A percentile compares a stretch with the other conserved stretches of the same genome.
Evolutionary conservation across 352 stramenopile genomes (phyloP).

Genomic region (Peronospora destructor): DNA sequence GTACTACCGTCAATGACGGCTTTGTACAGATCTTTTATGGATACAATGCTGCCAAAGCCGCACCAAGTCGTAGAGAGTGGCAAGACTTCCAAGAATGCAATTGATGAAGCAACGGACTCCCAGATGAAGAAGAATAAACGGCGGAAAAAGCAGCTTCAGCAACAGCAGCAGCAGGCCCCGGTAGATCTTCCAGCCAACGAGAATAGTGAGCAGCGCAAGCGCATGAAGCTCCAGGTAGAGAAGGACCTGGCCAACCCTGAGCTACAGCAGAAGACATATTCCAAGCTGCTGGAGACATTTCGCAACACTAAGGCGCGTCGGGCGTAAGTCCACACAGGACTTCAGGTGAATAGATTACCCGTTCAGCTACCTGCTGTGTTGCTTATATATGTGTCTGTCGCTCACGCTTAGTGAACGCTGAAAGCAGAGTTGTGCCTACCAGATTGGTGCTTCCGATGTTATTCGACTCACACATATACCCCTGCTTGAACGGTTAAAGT

Average conservation of each 20-base stretch:
- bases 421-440: neutral
- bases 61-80: constrained; percentile 20
- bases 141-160: constrained; percentile 47
- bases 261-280: constrained; percentile 63
- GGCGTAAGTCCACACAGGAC: constrained; percentile 11
- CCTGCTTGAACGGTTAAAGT: neutral
- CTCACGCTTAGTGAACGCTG: neutral
- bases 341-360: constrained; percentile 36
- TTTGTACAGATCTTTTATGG: constrained; percentile 82
- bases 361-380: constrained; percentile 8
- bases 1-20: constrained; percentile 78
- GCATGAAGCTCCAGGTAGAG: constrained; percentile 56
- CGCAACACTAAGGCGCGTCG: constrained; percentile 35
- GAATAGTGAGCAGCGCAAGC: constrained; percentile 42
- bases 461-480: too few relatives aligned
- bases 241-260: constrained; percentile 54
- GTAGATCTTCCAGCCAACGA: constrained; percentile 16
- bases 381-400: neutral
- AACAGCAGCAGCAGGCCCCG: constrained; percentile 20
- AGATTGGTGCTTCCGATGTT: neutral
- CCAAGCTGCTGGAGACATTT: constrained; percentile 59
- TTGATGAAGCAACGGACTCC: constrained; percentile 2
- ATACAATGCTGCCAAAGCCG: constrained; percentile 77
- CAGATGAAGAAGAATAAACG: constrained; percentile 61
- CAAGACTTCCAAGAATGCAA: constrained; percentile 12